phyloP scores from a whole-genome alignment of 345 rosid species.

The Lumnitzera littorea region DNA sequence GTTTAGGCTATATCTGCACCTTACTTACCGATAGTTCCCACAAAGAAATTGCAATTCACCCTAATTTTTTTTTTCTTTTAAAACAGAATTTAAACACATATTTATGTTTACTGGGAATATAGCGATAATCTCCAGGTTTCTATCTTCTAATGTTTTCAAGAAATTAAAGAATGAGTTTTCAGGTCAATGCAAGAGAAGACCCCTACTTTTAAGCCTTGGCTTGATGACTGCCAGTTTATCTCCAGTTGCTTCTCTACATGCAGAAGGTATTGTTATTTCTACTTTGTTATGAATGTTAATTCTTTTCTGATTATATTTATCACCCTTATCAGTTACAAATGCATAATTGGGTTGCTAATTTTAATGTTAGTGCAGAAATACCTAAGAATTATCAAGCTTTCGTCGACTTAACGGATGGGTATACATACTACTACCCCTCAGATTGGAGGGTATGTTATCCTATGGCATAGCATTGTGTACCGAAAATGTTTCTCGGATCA shows the following conservation, averaged over 20 bases:
- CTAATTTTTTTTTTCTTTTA: too few relatives aligned
- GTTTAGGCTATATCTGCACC: too few relatives aligned
- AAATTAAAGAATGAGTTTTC: conserved; percentile 21
- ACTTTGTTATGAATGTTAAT: too few relatives aligned
- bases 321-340: too few relatives aligned
- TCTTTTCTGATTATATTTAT: too few relatives aligned
- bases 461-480: background rate
- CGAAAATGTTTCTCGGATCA: background rate
- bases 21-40: too few relatives aligned
- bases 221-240: conserved; percentile 41
- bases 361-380: conserved; percentile 32
- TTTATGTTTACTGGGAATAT: too few relatives aligned
- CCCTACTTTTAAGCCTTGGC: conserved; percentile 57
- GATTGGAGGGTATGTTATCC: conserved; percentile 75
- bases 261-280: conserved; percentile 47
- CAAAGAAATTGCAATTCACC: too few relatives aligned
- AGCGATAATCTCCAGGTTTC: too few relatives aligned
- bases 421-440: conserved; percentile 77
- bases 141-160: background rate
- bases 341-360: background rate
- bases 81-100: too few relatives aligned
- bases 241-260: conserved; percentile 44
- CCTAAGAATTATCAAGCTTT: conserved; percentile 54
- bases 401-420: conserved; percentile 62
- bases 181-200: conserved; percentile 55